Base-by-base conservation (phyloP, 2,329 filamentous ascomycete species). In the Colletotrichum noveboracense region DNA sequence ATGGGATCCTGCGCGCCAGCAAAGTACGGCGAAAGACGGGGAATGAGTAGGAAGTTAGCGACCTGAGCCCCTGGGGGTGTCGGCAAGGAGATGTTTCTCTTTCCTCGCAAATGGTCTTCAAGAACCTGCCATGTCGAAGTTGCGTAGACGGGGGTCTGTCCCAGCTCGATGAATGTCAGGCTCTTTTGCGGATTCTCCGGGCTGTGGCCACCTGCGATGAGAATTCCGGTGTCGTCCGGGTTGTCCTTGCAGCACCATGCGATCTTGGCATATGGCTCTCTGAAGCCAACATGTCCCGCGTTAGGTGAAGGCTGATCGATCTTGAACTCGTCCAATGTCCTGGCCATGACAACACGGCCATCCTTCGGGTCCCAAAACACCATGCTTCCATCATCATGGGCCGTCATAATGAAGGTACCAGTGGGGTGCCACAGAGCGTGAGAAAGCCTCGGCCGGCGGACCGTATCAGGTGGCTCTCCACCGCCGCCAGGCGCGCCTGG, bases 311-410 rank as follows among this genome's bases (percentile, higher is more conserved):
- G 92, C 77, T 93, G 90, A 79, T 98, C 91, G 70, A 98, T 88
- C 79, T 95, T 91, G 6, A 91, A 91, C 72, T 95, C 92, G 71
- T 93, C 91, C 36, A 98, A 84, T 1, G 95, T 98, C 79, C 97
- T 90, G 6, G 96, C 96, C 88, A 95, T 92, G 8, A 99, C 86
- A 48, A 98, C 87, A 72, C 94, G 92, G 9, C 95, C 95, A 81
- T 98, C 96, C 80, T 96, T 97, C 1, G 94, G 88, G 83, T 99
- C 97, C 96, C 96, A 99, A 79, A 98, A 94, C 0, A 98, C 96
- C 62, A 99, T 87, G 79, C 95, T 98, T 38, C 94, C 94, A 82
- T 99, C 97, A 71, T 98, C 96, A 81, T 98, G 94, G 2, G 93
- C 94, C 0, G 95, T 98, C 78, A 97, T 83, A 48, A 98, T 87